phyloP scores from a whole-genome alignment of 139 green algal species.

The Gonium pectorale region DNA sequence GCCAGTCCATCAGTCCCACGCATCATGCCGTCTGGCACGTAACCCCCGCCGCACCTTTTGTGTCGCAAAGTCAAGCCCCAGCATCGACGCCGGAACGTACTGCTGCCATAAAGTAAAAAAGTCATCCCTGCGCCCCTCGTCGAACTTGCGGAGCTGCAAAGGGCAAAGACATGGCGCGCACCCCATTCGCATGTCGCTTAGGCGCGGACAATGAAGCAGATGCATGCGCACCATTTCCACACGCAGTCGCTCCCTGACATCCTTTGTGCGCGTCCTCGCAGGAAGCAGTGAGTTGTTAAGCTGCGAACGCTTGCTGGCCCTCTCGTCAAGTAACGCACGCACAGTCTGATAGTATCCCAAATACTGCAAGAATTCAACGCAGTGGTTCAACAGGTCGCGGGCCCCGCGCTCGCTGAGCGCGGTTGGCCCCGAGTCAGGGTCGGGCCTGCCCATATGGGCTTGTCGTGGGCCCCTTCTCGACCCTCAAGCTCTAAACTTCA shows the following conservation, averaged over 20 bases:
- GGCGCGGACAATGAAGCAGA: background rate
- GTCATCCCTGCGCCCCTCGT: conserved; percentile 49
- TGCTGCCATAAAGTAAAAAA: conserved; percentile 56
- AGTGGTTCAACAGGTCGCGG: conserved; percentile 42
- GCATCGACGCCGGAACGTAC: conserved; percentile 41
- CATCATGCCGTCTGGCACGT: too few species aligned
- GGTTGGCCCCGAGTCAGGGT: background rate
- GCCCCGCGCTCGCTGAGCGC: conserved; percentile 17
- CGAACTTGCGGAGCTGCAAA: conserved; percentile 58
- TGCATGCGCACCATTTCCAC: conserved; percentile 44
- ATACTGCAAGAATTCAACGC: conserved; percentile 38
- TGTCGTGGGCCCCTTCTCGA: too few species aligned
- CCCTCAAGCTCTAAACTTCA: too few species aligned
- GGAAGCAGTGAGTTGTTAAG: background rate
- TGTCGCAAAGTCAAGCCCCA: conserved; percentile 38
- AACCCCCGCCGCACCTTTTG: conserved; percentile 32
- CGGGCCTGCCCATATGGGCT: too few species aligned
- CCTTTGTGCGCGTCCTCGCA: background rate
- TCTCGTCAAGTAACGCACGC: conserved; percentile 4
- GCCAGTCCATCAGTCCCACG: too few species aligned
- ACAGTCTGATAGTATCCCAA: conserved; percentile 31
- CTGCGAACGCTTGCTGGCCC: background rate
- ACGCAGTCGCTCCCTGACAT: conserved; percentile 18
- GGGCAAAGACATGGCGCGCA: background rate
- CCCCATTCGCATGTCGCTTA: background rate